A percentile compares a stretch with the other conserved stretches of the same genome.
These are phyloP conservation scores for Funneliformis mosseae DNA, from an alignment of 192 early-diverging fungal genomes.

Conservation along the genomic window DNA sequence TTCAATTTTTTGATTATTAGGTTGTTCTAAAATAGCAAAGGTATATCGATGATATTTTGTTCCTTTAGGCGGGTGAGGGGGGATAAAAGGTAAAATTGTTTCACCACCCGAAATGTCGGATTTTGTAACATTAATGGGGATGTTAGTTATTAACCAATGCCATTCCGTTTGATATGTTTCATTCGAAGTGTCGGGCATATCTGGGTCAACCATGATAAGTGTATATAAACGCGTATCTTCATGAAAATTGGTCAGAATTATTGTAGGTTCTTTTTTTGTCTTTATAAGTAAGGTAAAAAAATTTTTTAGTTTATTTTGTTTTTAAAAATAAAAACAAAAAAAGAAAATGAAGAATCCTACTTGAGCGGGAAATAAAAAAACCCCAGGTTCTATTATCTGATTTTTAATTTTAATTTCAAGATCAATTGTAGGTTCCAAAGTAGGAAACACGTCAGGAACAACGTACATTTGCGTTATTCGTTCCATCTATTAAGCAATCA, in stretches of 20 bases:
- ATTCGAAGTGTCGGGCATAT: constrained; percentile 62
- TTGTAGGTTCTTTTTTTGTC: constrained; percentile 55
- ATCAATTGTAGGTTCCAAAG: constrained; percentile 50
- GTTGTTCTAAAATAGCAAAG: constrained; percentile 65
- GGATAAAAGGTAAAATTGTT: constrained; percentile 58
- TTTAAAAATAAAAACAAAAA: constrained; percentile 35
- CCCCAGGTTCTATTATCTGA: constrained; percentile 46
- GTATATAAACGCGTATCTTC: constrained; percentile 70
- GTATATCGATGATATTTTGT: constrained; percentile 77
- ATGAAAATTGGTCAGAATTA: constrained; percentile 65
- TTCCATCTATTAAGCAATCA: constrained; percentile 45
- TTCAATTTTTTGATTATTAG: constrained; percentile 56
- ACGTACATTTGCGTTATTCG: constrained; percentile 78
- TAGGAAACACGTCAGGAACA: constrained; percentile 69
- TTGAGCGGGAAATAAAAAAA: constrained; percentile 41
- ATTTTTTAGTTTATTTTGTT: background rate
- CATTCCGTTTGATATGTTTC: constrained; percentile 70
- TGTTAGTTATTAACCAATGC: constrained; percentile 72
- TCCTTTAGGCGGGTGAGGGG: constrained; percentile 78
- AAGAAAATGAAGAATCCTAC: constrained; percentile 22
- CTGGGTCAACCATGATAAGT: constrained; percentile 69
- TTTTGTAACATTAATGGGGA: constrained; percentile 61
- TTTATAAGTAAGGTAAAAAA: constrained; percentile 48
- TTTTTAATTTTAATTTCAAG: constrained; percentile 46
- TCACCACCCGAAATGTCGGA: constrained; percentile 46